Base-by-base conservation (phyloP, 768 basidiomycete genomes). In the Amanita muscaria region DNA sequence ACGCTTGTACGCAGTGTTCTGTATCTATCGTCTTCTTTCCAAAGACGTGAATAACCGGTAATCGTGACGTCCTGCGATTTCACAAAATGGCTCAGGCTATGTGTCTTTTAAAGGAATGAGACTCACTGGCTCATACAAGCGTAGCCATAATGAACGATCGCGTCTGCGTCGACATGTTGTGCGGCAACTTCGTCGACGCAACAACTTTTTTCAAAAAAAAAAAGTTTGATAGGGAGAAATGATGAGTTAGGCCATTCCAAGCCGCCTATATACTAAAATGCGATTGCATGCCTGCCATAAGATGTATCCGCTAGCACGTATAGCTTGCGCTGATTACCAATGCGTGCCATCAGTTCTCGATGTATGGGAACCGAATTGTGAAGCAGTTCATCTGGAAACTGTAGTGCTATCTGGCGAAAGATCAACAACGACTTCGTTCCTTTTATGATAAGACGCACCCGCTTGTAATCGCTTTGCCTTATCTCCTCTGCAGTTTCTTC, bases 241-340 rank as follows among this genome's bases (percentile, higher is more conserved):
- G 40, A 8, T 14, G 36, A 31, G 9, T 43, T 9, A 33, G 24
- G 42, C 23, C 15, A 40, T 46, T 40, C n/a, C 16, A 27, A 23
- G 19, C 15, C 19, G 33, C 39, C 35, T 23, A 25, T 6, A 29
- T 29, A 12, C 6, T 15, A n/a, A 38, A 30, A 47, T 29, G 22
- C 16, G 31, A 36, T 11, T 46, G 32, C 35, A 50, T 66, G 80
- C 93, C 88, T 93, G 64, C 93, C 96, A 62, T 97, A 97, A 3
- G 93, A 94, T 16, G 93, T 97, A 63, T 99, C 94, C 10, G 93
- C 94, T n/a, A 97, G 72, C 4, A 96, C 83, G 59, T 90, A 94
- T 18, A 89, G 65, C 53, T 93, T 84, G 40, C 66, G 67, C 16
- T 60, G 61, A 14, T 40, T 40, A 35, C 70, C 66, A 18, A 79